phyloP scores from a whole-genome alignment of 1,284 basidiomycete genomes.

The Pascua guehoae region DNA sequence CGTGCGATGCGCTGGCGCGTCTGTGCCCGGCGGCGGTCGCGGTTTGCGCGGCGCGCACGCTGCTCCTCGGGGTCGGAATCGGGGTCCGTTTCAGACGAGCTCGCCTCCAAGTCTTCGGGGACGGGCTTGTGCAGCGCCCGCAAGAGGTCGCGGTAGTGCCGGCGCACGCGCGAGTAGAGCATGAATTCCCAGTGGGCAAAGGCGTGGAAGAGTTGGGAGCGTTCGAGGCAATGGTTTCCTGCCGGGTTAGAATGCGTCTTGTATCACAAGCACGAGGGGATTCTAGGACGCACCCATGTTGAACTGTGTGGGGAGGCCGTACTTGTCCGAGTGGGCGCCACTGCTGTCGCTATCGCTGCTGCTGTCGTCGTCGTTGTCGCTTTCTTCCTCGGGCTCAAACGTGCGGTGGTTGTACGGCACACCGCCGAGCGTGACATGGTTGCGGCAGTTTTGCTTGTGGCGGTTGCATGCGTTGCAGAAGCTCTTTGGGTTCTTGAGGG shows the following conservation, averaged over 20 bases:
- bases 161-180: slow-evolving; percentile 25
- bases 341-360: too few species aligned
- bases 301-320: too few species aligned
- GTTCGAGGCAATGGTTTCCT: slow-evolving; percentile 3
- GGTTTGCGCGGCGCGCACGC: slow-evolving; percentile 10
- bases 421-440: not conserved
- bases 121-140: slow-evolving; percentile 18
- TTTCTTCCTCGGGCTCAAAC: not conserved
- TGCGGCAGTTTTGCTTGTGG: slow-evolving; percentile 2
- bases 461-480: slow-evolving; percentile 12
- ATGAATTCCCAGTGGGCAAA: slow-evolving; percentile 48
- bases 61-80: slow-evolving; percentile 14
- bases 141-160: slow-evolving; percentile 29
- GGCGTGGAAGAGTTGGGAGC: slow-evolving; percentile 6
- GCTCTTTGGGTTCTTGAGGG: not conserved
- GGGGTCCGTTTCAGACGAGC: slow-evolving; percentile 22
- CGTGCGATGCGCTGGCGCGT: slow-evolving; percentile 17
- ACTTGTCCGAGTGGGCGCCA: too few species aligned
- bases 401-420: slow-evolving; percentile 3
- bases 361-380: not conserved
- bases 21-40: not conserved
- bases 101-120: not conserved
- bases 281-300: too few species aligned
- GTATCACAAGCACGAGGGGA: not conserved
- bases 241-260: not conserved